Conservation (phyloP, 768 basidiomycete genomes). For the Sutorius australiensis region DNA sequence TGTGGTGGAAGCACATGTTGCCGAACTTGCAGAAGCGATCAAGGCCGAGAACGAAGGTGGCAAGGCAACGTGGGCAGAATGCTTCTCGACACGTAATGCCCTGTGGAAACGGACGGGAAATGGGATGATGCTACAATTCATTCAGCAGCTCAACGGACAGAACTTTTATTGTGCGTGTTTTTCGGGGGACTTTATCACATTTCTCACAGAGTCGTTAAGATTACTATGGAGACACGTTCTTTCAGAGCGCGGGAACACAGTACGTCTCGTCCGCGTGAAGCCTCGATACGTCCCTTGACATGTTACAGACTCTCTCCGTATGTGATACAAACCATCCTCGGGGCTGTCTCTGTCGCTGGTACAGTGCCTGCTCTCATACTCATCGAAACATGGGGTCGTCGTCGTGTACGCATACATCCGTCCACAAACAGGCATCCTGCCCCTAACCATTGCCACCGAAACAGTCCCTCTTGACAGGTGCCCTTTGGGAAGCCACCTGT, state of each 20-base stretch:
- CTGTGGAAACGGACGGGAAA: constrained; percentile 18
- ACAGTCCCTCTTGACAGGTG: constrained; percentile 34
- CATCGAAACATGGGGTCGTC: constrained; percentile 73
- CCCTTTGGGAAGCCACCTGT: constrained; percentile 55
- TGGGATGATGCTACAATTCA: constrained; percentile 17
- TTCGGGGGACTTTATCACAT: not conserved
- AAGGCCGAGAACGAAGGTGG: constrained; percentile 16
- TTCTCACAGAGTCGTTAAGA: constrained; percentile 2
- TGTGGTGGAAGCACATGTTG: constrained; percentile 9
- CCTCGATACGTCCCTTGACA: not conserved
- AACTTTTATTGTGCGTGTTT: constrained; percentile 16
- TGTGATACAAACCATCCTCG: constrained; percentile 68
- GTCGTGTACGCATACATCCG: constrained; percentile 40
- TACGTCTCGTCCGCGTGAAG: constrained; percentile 24
- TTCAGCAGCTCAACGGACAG: constrained; percentile 15
- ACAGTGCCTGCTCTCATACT: constrained; percentile 64
- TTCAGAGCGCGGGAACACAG: constrained; percentile 60
- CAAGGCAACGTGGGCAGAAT: constrained; percentile 14
- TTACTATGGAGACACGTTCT: constrained; percentile 17
- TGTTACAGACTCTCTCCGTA: constrained; percentile 53
- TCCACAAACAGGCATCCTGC: constrained; percentile 19
- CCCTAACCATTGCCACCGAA: not conserved
- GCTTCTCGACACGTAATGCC: constrained; percentile 15
- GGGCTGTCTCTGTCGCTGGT: constrained; percentile 68
- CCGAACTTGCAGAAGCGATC: constrained; percentile 15